Base-by-base conservation (phyloP, 2,329 filamentous ascomycete species). In the Tolypocladium sp. region DNA sequence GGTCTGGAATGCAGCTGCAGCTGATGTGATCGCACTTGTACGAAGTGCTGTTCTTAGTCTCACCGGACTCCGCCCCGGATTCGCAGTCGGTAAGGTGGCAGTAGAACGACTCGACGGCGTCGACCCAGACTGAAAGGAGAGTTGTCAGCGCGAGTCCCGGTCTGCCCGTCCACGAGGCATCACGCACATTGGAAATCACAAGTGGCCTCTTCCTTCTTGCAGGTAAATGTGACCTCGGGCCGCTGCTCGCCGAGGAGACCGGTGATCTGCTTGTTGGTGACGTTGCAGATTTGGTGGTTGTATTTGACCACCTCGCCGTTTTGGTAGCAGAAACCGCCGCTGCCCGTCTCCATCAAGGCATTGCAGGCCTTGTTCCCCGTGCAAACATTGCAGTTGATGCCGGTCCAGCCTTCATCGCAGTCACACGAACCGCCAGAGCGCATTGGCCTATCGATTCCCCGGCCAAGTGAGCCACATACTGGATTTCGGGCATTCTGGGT, bases 331-430 rank as follows among this genome's bases (percentile, higher is more conserved):
- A 96, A 87, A 38, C 92, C 94, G 53, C 88, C 91, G 62, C 91
- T 83, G 4, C 84, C 84, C 17, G 88, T 86, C 4, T 91, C 90
- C 87, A 96, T 96, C 74, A 99, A 79, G 40, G 90, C 87, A 71
- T 94, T 85, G 70, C 94, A 99, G 20, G 90, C 92, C 65, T 88
- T 79, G 71, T 97, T 82, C 4, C 86, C 85, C 61, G 88, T 86
- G 75, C 94, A 99, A 59, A 99, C 91, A 68, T 94, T 99, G 83
- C 94, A 99, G 79, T 99, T 99, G 76, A 99, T 93, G 63, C 94
- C 94, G 46, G 84, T 84, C 94, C 94, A 99, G 59, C 94, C 94
- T 42, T 96, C 90, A 69, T 92, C 89, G 73, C 94, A 99, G 49
- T 91, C 78, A 76, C 94, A 99, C 46, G 80, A 77, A 60, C 86